Base-by-base conservation (phyloP, 2,329 filamentous ascomycete genomes). In the Trichophaea hybrida region DNA sequence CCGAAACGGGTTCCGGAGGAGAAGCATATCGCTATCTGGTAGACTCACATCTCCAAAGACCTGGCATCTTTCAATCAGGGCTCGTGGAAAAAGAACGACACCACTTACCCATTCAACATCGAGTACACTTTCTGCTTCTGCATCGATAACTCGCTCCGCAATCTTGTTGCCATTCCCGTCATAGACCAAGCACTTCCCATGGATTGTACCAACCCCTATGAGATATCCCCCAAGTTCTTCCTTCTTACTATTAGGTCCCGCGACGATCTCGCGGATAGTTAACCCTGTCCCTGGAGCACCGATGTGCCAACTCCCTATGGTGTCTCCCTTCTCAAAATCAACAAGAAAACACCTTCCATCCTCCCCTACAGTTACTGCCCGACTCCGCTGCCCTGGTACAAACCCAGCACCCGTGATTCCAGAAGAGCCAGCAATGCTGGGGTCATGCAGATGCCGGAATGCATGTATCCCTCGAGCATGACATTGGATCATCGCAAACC, bases 331-430 rank as follows among this genome's bases (percentile, higher is more conserved):
- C 10, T 68, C 66, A 40, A 69, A 69, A 62, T 68, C 67, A 4
- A 69, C 62, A 34, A 68, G 55, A 56, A 64, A 63, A 17, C 59
- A 58, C 13, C 66, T 66, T 24, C 67, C 67, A 55, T 69, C 67
- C 37, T 69, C 67, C 4, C 67, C 67, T 32, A 67, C 65, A 4
- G 65, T 68, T n/a, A 69, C 61, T 52, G 67, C 67, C 44, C 59
- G 65, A 50, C 65, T 62, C 48, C 64, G 61, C 32, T 65, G 63
- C 12, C 67, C 66, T 2, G 67, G 67, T 31, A 69, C 56, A 49
- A 69, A 69, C 51, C 68, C 61, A 24, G 66, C 65, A 32, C 64
- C 67, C 10, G 67, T 68, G 32, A 69, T 62, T 4, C 67, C 67
- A 10, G 67, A 59, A 10, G 65, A 67, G 13, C 66, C 67, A 13